Evolutionary conservation across 805 yeast species (phyloP), one percentile per base, ranked within the genome.

Genomic region (Saccharomycopsis babjevae): DNA sequence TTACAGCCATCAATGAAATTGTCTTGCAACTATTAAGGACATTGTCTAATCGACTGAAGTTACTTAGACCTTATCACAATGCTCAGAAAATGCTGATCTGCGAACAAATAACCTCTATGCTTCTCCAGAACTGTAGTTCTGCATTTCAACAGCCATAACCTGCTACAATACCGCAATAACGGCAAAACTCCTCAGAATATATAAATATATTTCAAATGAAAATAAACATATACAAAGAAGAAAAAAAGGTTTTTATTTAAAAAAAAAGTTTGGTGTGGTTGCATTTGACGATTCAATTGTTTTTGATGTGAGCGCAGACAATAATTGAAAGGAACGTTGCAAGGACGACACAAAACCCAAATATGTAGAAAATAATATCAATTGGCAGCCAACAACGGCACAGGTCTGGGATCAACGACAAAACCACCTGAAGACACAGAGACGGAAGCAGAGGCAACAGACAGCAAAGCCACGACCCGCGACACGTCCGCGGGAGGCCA

Each of bases 301-400:
- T 46, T 25, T 42, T 42, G 50, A n/a, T 22, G 32, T 46, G 52
- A 46, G 52, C 52, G 52, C 28, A 22, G 52, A 46, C 52, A 46
- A 46, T 43, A 46, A 46, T 46, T 46, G 52, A 46, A 46, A 16
- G 52, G n/a, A 22, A 46, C 25, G 8, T 42, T 6, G 50, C 50
- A 46, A 46, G 52, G 52, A 46, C 5, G 52, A 46, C 52, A 46
- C 52, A 46, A 46, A 46, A 46, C 52, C 52, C 52, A 46, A 22
- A 22, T 46, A 46, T 22, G 8, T 46, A n/a, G 22, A 43, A 46
- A 8, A 3, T 42, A 42, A 42, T 42, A 42, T 28, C 18, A 18
- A 40, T 13, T 22, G 13, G 52, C 11, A 10, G 10, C 32, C 25
- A 22, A 25, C 46, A 40, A 40, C 38, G 32, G 6, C 6, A 28